Evolutionary conservation across 2,329 filamentous ascomycete species (phyloP).

Genomic region (Aspergillus viridinutans): DNA sequence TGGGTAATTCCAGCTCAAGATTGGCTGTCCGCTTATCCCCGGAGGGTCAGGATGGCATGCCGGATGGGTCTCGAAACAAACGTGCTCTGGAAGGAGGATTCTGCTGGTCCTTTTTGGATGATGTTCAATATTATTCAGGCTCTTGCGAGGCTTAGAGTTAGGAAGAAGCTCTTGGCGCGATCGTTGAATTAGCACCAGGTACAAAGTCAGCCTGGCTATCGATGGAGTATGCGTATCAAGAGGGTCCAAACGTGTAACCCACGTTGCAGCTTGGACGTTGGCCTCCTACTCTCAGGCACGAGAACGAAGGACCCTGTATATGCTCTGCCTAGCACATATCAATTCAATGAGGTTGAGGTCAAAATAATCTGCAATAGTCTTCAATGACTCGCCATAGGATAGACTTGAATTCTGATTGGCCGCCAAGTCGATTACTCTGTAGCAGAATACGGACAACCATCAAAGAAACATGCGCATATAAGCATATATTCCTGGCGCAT

Average conservation of each 20-base stretch:
- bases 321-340: neutral
- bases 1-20: slow-evolving; percentile 2
- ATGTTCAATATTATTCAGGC: neutral
- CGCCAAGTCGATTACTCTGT: neutral
- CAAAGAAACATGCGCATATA: neutral
- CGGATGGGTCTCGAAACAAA: slow-evolving; percentile 4
- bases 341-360: neutral
- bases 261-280: neutral
- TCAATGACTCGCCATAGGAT: neutral
- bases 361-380: neutral
- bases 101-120: neutral
- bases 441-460: neutral
- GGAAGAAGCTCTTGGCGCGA: too few species aligned
- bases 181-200: too few species aligned
- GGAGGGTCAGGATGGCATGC: neutral
- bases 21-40: neutral
- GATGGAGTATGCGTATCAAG: too few species aligned
- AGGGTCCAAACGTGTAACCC: neutral
- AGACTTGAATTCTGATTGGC: neutral
- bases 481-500: neutral
- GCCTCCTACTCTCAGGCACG: too few species aligned
- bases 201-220: too few species aligned
- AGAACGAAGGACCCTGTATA: too few species aligned
- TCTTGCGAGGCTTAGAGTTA: slow-evolving; percentile 1
- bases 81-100: slow-evolving; percentile 2